Percentiles rank a stretch among this genome's conserved stretches.
phyloP scores from a whole-genome alignment of 805 yeast genomes.

The Torulaspora quercuum region DNA sequence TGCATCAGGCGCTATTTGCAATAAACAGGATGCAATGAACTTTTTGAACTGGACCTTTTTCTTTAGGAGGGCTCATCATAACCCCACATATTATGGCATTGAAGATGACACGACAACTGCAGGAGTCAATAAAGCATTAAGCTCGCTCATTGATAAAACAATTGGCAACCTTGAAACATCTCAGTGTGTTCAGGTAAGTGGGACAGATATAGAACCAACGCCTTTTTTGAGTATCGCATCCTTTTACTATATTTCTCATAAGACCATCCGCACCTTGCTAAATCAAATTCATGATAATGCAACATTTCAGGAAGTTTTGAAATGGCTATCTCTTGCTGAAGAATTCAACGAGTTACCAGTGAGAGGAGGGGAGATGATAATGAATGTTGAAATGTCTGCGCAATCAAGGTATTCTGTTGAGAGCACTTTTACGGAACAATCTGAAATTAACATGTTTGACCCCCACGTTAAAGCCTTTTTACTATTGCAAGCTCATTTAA shows the following conservation, averaged over 20 bases:
- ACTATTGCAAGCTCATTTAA: conserved; percentile 77
- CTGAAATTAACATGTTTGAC: conserved; percentile 72
- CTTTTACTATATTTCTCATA: conserved; percentile 88
- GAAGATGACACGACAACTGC: conserved; percentile 56
- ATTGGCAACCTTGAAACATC: conserved; percentile 67
- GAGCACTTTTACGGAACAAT: conserved; percentile 57
- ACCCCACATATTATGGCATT: conserved; percentile 89
- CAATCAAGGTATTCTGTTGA: conserved; percentile 61
- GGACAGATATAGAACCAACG: conserved; percentile 57
- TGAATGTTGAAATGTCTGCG: conserved; percentile 79
- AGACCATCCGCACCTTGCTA: conserved; percentile 71
- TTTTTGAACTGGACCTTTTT: conserved; percentile 96
- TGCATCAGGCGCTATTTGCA: conserved; percentile 87
- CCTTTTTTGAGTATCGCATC: conserved; percentile 83
- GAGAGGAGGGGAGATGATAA: conserved; percentile 85
- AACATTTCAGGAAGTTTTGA: conserved; percentile 45
- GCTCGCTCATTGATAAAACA: conserved; percentile 64
- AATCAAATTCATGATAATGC: conserved; percentile 43
- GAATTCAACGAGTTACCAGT: conserved; percentile 89
- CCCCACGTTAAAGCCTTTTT: conserved; percentile 76
- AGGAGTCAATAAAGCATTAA: conserved; percentile 57
- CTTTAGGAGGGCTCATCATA: conserved; percentile 88
- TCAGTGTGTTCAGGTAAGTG: conserved; percentile 55
- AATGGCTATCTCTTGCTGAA: conserved; percentile 49
- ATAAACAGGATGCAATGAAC: conserved; percentile 85